Percentiles rank a stretch among this genome's conserved stretches.
Evolutionary conservation across 2,329 filamentous ascomycete genomes (phyloP).

Genomic region (Fusarium foetens): DNA sequence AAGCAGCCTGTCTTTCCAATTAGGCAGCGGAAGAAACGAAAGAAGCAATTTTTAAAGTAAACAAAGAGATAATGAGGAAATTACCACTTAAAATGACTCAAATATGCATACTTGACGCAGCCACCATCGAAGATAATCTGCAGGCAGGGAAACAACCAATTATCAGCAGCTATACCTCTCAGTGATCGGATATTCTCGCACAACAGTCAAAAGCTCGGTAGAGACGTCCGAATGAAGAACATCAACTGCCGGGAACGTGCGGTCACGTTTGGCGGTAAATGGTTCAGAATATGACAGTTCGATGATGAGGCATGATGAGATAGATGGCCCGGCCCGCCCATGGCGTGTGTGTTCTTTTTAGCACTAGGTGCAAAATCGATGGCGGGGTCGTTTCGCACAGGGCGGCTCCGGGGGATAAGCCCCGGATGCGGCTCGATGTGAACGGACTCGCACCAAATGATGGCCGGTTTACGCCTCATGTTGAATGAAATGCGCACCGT

Average conservation of each 20-base stretch:
- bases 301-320: slow-evolving; percentile 23
- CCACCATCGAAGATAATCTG: slow-evolving; percentile 34
- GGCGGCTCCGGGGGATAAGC: slow-evolving; percentile 24
- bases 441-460: slow-evolving; percentile 9
- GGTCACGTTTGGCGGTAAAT: slow-evolving; percentile 41
- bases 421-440: slow-evolving; percentile 30
- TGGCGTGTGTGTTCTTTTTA: slow-evolving; percentile 10
- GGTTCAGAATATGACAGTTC: slow-evolving; percentile 20
- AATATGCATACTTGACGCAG: slow-evolving; percentile 30
- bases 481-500: slow-evolving; percentile 14
- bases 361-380: not conserved
- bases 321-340: slow-evolving; percentile 32
- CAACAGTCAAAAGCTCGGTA: not conserved
- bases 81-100: slow-evolving; percentile 40
- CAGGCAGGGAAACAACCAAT: slow-evolving; percentile 8
- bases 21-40: slow-evolving; percentile 8
- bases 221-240: not conserved
- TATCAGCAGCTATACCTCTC: slow-evolving; percentile 3
- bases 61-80: not conserved
- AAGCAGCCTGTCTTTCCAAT: slow-evolving; percentile 4
- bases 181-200: slow-evolving; percentile 12
- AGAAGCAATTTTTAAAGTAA: slow-evolving; percentile 1
- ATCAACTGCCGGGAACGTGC: slow-evolving; percentile 25
- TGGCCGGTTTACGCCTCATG: slow-evolving; percentile 8
- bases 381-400: slow-evolving; percentile 31